phyloP scores from a whole-genome alignment of 257 asterid genomes.

The Haberlea rhodopensis region DNA sequence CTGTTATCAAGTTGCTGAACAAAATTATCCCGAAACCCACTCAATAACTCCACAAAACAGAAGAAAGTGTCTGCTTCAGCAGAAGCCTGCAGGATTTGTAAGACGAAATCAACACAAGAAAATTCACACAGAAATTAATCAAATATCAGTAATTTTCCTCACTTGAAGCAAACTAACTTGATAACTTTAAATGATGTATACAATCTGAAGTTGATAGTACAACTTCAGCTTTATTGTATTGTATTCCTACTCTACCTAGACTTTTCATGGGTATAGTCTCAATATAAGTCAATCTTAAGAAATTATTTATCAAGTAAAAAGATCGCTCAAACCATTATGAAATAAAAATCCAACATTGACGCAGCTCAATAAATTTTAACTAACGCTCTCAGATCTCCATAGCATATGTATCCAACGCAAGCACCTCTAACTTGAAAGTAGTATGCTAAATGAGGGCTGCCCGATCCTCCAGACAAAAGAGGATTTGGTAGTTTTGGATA shows the following conservation, averaged over 20 bases:
- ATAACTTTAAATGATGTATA: constrained; percentile 17
- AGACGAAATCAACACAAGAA: constrained; percentile 24
- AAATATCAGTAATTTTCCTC: constrained; percentile 21
- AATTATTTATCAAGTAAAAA: not conserved
- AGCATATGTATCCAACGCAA: not conserved
- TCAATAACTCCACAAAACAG: constrained; percentile 91
- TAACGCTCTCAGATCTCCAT: not conserved
- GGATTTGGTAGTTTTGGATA: not conserved
- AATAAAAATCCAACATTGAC: no score
- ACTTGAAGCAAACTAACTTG: constrained; percentile 21
- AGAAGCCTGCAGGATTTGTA: constrained; percentile 54
- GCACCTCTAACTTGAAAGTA: not conserved
- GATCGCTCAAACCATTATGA: no score
- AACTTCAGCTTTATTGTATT: no score
- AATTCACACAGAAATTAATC: constrained; percentile 23
- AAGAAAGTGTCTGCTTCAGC: constrained; percentile 96
- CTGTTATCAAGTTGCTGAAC: constrained; percentile 97
- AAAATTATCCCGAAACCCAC: constrained; percentile 93
- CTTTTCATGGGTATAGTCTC: constrained; percentile 17
- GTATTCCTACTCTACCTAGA: constrained; percentile 8
- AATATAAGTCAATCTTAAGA: not conserved
- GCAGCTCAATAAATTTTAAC: no score
- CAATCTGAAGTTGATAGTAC: not conserved
- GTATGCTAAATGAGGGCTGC: not conserved
- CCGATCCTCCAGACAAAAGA: not conserved